Percentiles rank a stretch among this genome's conserved stretches.
phyloP scores from a whole-genome alignment of 2,329 filamentous ascomycete species.

The Curvularia sp. region DNA sequence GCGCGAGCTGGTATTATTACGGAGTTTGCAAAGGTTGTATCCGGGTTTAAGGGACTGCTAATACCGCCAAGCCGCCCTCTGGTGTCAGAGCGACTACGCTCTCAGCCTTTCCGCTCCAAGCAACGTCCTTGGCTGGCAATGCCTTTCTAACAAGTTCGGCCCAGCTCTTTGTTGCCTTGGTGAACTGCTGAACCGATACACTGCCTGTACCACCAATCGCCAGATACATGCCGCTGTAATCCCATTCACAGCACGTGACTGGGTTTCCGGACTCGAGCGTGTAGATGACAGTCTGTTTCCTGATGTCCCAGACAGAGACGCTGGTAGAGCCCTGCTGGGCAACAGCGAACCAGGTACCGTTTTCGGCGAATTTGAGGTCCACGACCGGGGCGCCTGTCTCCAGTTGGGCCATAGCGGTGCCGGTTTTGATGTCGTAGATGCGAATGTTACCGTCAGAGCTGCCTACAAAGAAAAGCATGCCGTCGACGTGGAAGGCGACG shows the following conservation, averaged over 20 bases:
- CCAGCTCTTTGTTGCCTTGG: slow-evolving; percentile 87
- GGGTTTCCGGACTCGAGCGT: slow-evolving; percentile 82
- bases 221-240: slow-evolving; percentile 93
- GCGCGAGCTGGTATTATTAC: background rate
- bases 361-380: slow-evolving; percentile 87
- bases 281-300: slow-evolving; percentile 83
- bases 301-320: slow-evolving; percentile 88
- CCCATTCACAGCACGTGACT: slow-evolving; percentile 83
- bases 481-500: slow-evolving; percentile 92
- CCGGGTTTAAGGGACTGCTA: slow-evolving; percentile 54
- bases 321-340: slow-evolving; percentile 77
- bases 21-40: background rate
- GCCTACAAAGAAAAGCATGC: slow-evolving; percentile 89
- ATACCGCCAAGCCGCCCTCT: slow-evolving; percentile 76
- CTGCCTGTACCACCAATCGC: slow-evolving; percentile 81
- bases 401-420: slow-evolving; percentile 78
- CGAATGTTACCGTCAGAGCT: slow-evolving; percentile 82
- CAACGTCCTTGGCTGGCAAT: slow-evolving; percentile 72
- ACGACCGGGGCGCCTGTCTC: slow-evolving; percentile 70
- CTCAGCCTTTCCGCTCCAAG: slow-evolving; percentile 79
- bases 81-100: slow-evolving; percentile 76
- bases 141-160: slow-evolving; percentile 81
- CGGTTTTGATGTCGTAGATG: slow-evolving; percentile 84
- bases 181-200: slow-evolving; percentile 86
- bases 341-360: slow-evolving; percentile 93